phyloP scores from a whole-genome alignment of 1,284 basidiomycete genomes.

The Cutaneotrichosporon curvatum region DNA sequence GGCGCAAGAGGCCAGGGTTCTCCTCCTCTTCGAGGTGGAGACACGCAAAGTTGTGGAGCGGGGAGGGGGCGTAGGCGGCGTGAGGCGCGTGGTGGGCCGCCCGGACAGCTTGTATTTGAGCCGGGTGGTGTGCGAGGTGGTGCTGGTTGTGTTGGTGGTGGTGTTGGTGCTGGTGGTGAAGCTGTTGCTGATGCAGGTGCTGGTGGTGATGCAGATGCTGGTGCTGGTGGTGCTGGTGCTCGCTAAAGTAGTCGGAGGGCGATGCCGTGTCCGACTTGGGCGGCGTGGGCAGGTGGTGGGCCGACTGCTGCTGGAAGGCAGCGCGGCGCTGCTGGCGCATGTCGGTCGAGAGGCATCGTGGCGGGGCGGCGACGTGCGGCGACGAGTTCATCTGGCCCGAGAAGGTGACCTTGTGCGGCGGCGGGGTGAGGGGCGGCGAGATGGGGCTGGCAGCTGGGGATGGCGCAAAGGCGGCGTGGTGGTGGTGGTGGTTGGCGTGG shows the following conservation, averaged over 20 bases:
- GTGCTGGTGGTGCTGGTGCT: background rate
- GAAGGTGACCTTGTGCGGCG: constrained; percentile 3
- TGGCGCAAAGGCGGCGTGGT: background rate
- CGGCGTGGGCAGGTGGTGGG: constrained; percentile 7
- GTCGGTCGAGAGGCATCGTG: constrained; percentile 7
- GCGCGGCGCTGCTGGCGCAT: background rate
- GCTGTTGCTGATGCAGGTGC: background rate
- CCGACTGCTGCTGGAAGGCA: background rate
- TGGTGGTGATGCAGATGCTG: background rate
- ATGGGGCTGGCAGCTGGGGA: background rate
- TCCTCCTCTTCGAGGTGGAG: constrained; percentile 16
- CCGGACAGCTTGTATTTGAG: too few relatives aligned
- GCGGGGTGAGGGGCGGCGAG: constrained; percentile 14
- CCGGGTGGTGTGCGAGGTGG: constrained; percentile 6
- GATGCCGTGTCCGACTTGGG: constrained; percentile 4
- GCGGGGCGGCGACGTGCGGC: constrained; percentile 9
- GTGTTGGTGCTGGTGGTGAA: background rate
- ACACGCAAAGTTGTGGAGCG: constrained; percentile 7
- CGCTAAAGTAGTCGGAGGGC: constrained; percentile 12
- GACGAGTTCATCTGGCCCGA: constrained; percentile 7
- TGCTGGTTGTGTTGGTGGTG: background rate
- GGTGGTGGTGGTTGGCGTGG: background rate
- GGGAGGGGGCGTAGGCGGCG: constrained; percentile 8
- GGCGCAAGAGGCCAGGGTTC: constrained; percentile 2
- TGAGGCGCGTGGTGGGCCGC: constrained; percentile 1